Conservation (phyloP, 805 yeast genomes). For the Saccharomyces eubayanus region DNA sequence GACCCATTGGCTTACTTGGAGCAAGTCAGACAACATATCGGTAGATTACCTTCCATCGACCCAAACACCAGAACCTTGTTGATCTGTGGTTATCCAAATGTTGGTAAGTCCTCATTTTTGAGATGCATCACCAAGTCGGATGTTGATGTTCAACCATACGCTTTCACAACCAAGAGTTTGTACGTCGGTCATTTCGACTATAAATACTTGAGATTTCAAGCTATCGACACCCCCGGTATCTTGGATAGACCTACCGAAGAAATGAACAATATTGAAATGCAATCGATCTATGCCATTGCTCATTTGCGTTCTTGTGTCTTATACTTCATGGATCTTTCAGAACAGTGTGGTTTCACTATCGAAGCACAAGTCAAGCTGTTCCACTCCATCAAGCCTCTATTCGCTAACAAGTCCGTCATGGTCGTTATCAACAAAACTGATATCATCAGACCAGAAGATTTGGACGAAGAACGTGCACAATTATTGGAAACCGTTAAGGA, state of each 20-base stretch:
- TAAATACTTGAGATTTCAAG: slow-evolving; percentile 95
- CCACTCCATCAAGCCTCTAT: slow-evolving; percentile 93
- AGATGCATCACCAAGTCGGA: slow-evolving; percentile 93
- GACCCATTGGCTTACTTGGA: slow-evolving; percentile 90
- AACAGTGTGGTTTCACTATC: slow-evolving; percentile 96
- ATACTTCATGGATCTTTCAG: slow-evolving; percentile 97
- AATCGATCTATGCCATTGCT: slow-evolving; percentile 96
- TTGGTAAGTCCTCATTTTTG: slow-evolving; percentile 94
- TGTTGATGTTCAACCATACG: slow-evolving; percentile 98
- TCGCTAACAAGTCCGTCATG: slow-evolving; percentile 92
- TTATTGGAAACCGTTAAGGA: slow-evolving; percentile 57
- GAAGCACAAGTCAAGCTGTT: slow-evolving; percentile 96
- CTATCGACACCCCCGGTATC: slow-evolving; percentile 98
- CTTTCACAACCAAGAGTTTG: slow-evolving; percentile 94
- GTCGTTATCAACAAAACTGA: slow-evolving; percentile 94
- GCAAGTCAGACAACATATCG: slow-evolving; percentile 98
- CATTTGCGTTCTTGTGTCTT: slow-evolving; percentile 93
- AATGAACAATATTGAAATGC: slow-evolving; percentile 99
- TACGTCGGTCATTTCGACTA: slow-evolving; percentile 99
- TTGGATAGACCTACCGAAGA: slow-evolving; percentile 98
- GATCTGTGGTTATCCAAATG: slow-evolving; percentile 98
- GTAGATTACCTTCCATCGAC: slow-evolving; percentile 95
- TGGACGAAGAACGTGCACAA: slow-evolving; percentile 65
- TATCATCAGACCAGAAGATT: slow-evolving; percentile 76
- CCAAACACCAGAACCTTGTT: slow-evolving; percentile 96